Conservation (phyloP, 768 basidiomycete genomes). For the Pisolithus orientalis region DNA sequence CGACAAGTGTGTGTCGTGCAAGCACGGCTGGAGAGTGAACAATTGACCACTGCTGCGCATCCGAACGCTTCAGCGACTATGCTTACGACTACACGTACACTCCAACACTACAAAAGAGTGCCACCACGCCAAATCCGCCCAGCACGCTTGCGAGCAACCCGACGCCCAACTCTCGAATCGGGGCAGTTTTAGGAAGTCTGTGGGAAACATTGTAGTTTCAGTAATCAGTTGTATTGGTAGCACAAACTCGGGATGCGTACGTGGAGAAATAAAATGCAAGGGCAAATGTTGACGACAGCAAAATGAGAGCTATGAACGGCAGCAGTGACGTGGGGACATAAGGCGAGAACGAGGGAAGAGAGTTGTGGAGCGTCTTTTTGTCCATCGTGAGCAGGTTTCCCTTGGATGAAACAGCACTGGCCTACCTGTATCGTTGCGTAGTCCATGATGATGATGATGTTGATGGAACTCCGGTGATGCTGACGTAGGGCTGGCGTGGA, state of each 20-base stretch:
- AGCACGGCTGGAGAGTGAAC: slow-evolving; percentile 78
- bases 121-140: slow-evolving; percentile 85
- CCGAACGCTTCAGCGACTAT: no score
- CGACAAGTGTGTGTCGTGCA: slow-evolving; percentile 64
- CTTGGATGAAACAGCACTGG: slow-evolving; percentile 2
- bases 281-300: slow-evolving; percentile 71
- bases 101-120: slow-evolving; percentile 80
- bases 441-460: slow-evolving; percentile 35
- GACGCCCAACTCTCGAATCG: slow-evolving; percentile 61
- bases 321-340: slow-evolving; percentile 60
- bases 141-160: slow-evolving; percentile 70
- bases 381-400: background rate
- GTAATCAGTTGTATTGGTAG: background rate
- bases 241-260: slow-evolving; percentile 34
- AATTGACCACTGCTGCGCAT: slow-evolving; percentile 35
- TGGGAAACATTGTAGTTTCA: slow-evolving; percentile 5
- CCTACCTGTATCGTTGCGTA: slow-evolving; percentile 52
- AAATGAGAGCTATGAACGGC: slow-evolving; percentile 68
- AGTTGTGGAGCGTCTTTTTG: slow-evolving; percentile 52
- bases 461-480: slow-evolving; percentile 12
- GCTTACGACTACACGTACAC: slow-evolving; percentile 60
- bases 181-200: slow-evolving; percentile 73
- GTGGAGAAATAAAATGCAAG: slow-evolving; percentile 90
- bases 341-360: slow-evolving; percentile 68
- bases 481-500: slow-evolving; percentile 37